These are phyloP conservation scores for Capsella bursapastoris DNA, from an alignment of 345 rosid genomes.

Conservation along the genomic window DNA sequence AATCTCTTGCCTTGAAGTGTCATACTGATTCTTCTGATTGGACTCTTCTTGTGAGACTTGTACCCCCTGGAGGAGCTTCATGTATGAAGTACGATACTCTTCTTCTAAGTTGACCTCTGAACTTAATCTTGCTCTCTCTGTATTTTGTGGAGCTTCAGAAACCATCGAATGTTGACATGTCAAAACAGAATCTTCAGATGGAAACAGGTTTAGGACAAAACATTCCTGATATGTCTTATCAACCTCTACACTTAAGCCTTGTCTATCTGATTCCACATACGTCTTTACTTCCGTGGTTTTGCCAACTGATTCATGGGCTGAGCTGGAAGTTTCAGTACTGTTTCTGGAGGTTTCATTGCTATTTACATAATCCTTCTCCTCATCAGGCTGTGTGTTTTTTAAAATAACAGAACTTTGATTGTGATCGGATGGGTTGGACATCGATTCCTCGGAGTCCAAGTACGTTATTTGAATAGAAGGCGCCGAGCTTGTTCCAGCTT, in stretches of 20 bases:
- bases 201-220: slow-evolving; percentile 40
- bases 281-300: slow-evolving; percentile 40
- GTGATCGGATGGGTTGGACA: slow-evolving; percentile 47
- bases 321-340: slow-evolving; percentile 48
- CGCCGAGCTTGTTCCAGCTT: slow-evolving; percentile 48
- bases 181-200: slow-evolving; percentile 63
- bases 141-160: slow-evolving; percentile 48
- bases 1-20: slow-evolving; percentile 30
- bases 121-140: slow-evolving; percentile 59
- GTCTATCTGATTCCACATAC: slow-evolving; percentile 36
- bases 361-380: slow-evolving; percentile 58
- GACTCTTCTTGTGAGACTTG: slow-evolving; percentile 42
- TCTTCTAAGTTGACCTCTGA: slow-evolving; percentile 55
- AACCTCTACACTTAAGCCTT: slow-evolving; percentile 46
- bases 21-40: slow-evolving; percentile 27
- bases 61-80: slow-evolving; percentile 58
- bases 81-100: slow-evolving; percentile 48
- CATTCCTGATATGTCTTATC: slow-evolving; percentile 20
- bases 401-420: slow-evolving; percentile 55
- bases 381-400: slow-evolving; percentile 45
- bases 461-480: slow-evolving; percentile 50
- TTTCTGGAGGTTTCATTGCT: slow-evolving; percentile 53
- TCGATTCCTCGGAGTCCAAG: slow-evolving; percentile 58
- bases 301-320: slow-evolving; percentile 44
- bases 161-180: slow-evolving; percentile 57